Evolutionary conservation across 116 monocot genomes (phyloP).

Genomic region (Zostera marina): DNA sequence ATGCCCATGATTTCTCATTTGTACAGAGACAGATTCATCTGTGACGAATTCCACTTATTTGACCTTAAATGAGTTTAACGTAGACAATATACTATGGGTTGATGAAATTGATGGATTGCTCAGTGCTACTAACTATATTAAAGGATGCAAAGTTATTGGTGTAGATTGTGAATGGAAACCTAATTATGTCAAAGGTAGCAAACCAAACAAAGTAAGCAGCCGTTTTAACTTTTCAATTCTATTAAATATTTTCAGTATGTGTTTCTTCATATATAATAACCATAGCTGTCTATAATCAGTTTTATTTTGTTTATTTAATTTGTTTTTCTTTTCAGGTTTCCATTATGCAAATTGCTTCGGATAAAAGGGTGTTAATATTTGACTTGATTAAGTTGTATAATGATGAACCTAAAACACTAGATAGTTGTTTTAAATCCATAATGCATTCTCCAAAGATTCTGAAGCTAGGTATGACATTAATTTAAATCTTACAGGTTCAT

Average conservation of each 20-base stretch:
- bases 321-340: constrained; percentile 42
- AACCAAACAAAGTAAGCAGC: constrained; percentile 56
- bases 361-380: constrained; percentile 71
- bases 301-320: not conserved
- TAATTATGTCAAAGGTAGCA: constrained; percentile 78
- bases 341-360: constrained; percentile 93
- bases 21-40: constrained; percentile 29
- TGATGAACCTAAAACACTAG: constrained; percentile 39
- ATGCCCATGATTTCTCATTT: constrained; percentile 4
- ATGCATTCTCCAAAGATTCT: constrained; percentile 65
- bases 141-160: constrained; percentile 78
- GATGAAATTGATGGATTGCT: constrained; percentile 48
- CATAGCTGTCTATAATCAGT: not conserved
- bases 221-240: not conserved
- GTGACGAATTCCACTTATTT: constrained; percentile 28
- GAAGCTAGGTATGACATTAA: constrained; percentile 52
- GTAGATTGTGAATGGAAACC: constrained; percentile 98
- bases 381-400: constrained; percentile 84
- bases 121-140: constrained; percentile 51
- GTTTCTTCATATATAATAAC: not conserved
- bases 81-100: constrained; percentile 73
- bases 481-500: not conserved
- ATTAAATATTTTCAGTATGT: not conserved
- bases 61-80: constrained; percentile 36
- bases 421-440: constrained; percentile 64